A percentile compares a stretch with the other conserved stretches of the same genome.
Conservation (phyloP, 2,329 filamentous ascomycete species). For the Xylariales sp. region DNA sequence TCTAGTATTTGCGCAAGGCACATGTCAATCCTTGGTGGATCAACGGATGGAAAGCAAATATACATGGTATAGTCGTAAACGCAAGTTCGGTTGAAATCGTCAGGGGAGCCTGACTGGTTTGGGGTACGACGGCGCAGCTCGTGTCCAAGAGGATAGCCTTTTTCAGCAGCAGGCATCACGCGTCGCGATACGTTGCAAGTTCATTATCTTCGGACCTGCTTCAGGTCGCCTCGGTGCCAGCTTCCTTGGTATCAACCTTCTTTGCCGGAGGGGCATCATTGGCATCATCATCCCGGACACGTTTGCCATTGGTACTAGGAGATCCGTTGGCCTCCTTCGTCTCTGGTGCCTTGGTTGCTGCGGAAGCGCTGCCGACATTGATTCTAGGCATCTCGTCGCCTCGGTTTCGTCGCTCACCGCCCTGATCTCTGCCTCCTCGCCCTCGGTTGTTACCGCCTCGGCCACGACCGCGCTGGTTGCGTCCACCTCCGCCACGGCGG, state of each 20-base stretch:
- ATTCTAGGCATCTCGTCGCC: conserved; percentile 16
- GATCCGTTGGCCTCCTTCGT: conserved; percentile 31
- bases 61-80: too few relatives aligned
- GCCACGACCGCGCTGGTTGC: conserved; percentile 30
- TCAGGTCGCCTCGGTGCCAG: conserved; percentile 18
- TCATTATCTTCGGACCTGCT: too few relatives aligned
- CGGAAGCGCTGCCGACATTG: conserved; percentile 27
- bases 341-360: conserved; percentile 39
- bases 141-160: too few relatives aligned
- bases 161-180: too few relatives aligned
- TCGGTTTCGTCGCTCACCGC: conserved; percentile 30
- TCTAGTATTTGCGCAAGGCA: too few relatives aligned
- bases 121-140: too few relatives aligned
- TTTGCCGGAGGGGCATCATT: conserved; percentile 49
- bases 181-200: too few relatives aligned
- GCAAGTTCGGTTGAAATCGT: too few relatives aligned
- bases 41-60: too few relatives aligned
- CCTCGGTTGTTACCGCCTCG: conserved; percentile 27
- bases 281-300: conserved; percentile 44
- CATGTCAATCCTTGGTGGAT: too few relatives aligned
- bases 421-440: conserved; percentile 37
- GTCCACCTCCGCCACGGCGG: conserved; percentile 40
- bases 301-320: conserved; percentile 43
- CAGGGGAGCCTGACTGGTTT: too few relatives aligned
- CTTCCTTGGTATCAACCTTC: conserved; percentile 55